These are phyloP conservation scores for Sarcodon aspratus DNA, from an alignment of 768 basidiomycete genomes.

Conservation along the genomic window DNA sequence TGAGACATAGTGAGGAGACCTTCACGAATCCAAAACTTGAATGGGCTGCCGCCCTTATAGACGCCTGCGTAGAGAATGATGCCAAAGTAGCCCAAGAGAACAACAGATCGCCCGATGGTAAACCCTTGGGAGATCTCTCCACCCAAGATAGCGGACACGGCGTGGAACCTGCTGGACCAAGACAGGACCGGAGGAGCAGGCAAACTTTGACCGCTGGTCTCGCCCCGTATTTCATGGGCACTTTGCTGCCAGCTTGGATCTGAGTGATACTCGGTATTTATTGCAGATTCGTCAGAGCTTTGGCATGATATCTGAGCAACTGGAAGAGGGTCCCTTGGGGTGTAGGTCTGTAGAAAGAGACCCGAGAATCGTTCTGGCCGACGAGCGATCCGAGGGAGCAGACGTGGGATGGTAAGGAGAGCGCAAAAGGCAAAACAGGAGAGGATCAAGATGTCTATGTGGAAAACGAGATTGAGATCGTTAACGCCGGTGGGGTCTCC, in stretches of 20 bases:
- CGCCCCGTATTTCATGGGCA: neutral
- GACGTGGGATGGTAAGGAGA: constrained; percentile 12
- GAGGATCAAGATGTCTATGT: constrained; percentile 12
- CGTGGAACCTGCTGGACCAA: constrained; percentile 33
- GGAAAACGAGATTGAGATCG: constrained; percentile 9
- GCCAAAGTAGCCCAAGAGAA: constrained; percentile 29
- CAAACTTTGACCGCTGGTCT: constrained; percentile 1
- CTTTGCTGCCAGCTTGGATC: neutral
- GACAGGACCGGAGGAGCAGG: constrained; percentile 36
- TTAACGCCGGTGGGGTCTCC: constrained; percentile 1
- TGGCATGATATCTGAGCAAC: neutral
- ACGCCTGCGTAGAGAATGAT: constrained; percentile 36
- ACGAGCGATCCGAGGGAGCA: constrained; percentile 9
- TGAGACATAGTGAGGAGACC: constrained; percentile 52
- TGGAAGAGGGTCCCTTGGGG: constrained; percentile 3
- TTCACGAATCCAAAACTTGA: constrained; percentile 34
- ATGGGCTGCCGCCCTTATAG: constrained; percentile 35
- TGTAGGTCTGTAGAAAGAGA: constrained; percentile 6
- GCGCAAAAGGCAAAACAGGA: constrained; percentile 11
- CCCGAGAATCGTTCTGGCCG: constrained; percentile 8
- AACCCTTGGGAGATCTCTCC: constrained; percentile 33
- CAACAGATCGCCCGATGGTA: constrained; percentile 31
- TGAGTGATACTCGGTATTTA: neutral
- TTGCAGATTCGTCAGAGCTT: neutral
- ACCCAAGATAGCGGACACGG: constrained; percentile 28